These are phyloP conservation scores for Rhizoclosmatium hyalinum DNA, from an alignment of 371 early-diverging fungal genomes.

Conservation along the genomic window DNA sequence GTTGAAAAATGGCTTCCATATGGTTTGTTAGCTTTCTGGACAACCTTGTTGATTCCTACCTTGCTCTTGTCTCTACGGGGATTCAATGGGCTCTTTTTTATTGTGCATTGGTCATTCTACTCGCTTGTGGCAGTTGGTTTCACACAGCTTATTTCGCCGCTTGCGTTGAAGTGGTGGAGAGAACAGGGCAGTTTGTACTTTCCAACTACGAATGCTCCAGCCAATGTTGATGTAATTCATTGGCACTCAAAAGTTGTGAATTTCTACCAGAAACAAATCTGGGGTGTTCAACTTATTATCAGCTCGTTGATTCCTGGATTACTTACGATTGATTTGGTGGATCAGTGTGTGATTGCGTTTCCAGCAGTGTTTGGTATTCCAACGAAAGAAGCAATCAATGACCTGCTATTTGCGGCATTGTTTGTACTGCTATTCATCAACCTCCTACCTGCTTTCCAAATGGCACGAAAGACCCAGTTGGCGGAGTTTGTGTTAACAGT, in stretches of 20 bases:
- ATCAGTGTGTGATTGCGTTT: constrained; percentile 24
- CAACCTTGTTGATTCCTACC: constrained; percentile 24
- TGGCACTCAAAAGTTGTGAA: constrained; percentile 27
- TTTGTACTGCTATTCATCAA: constrained; percentile 33
- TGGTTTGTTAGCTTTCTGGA: constrained; percentile 43
- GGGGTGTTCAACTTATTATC: constrained; percentile 28
- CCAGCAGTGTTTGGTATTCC: constrained; percentile 36
- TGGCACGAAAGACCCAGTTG: constrained; percentile 22
- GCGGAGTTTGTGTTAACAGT: constrained; percentile 14
- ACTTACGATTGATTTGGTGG: constrained; percentile 28
- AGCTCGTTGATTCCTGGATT: constrained; percentile 21
- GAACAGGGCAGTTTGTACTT: not conserved
- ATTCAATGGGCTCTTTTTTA: constrained; percentile 25
- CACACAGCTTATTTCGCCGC: constrained; percentile 29
- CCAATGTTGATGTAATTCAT: not conserved
- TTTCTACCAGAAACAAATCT: constrained; percentile 35
- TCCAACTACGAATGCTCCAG: not conserved
- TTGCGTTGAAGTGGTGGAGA: constrained; percentile 35
- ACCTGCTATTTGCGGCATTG: constrained; percentile 32
- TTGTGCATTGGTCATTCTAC: constrained; percentile 34
- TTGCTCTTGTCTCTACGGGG: not conserved
- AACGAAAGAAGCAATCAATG: constrained; percentile 30
- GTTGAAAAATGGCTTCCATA: constrained; percentile 44
- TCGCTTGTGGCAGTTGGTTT: constrained; percentile 35
- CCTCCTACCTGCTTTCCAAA: constrained; percentile 35